phyloP scores from a whole-genome alignment of 2,329 filamentous ascomycete species.

The Fusarium tricinctum region DNA sequence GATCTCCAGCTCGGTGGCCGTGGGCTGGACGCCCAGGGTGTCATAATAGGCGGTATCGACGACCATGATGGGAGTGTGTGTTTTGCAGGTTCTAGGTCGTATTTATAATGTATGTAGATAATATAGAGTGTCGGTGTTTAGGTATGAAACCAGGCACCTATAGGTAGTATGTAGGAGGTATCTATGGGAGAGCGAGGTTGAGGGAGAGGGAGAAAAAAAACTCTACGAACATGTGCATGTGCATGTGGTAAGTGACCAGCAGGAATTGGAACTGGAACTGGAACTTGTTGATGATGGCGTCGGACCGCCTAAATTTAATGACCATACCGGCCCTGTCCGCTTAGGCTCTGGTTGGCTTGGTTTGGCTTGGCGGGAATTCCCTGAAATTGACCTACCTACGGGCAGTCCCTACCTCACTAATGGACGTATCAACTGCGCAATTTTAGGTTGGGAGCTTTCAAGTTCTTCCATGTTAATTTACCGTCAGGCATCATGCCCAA shows the following conservation, averaged over 20 bases:
- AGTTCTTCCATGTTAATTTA: not conserved
- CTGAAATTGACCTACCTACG: slow-evolving; percentile 22
- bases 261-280: slow-evolving; percentile 33
- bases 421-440: not conserved
- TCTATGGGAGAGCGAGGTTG: slow-evolving; percentile 3
- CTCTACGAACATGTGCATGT: not conserved
- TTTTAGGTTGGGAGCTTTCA: not conserved
- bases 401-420: not conserved
- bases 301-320: slow-evolving; percentile 41
- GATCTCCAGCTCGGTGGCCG: slow-evolving; percentile 91
- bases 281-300: slow-evolving; percentile 44
- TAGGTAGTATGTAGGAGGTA: not conserved
- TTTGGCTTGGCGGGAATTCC: slow-evolving; percentile 40
- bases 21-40: slow-evolving; percentile 84
- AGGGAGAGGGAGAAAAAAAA: slow-evolving; percentile 20
- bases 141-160: slow-evolving; percentile 13
- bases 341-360: slow-evolving; percentile 22
- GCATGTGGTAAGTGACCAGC: slow-evolving; percentile 7
- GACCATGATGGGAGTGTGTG: slow-evolving; percentile 74
- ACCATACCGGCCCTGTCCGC: slow-evolving; percentile 15
- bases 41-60: slow-evolving; percentile 92
- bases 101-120: slow-evolving; percentile 15
- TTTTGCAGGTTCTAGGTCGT: slow-evolving; percentile 30
- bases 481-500: slow-evolving; percentile 18
- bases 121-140: slow-evolving; percentile 17